Evolutionary conservation across 257 asterid genomes (phyloP), one percentile per base, ranked within the genome.

Genomic region (Penstemon eatonii): DNA sequence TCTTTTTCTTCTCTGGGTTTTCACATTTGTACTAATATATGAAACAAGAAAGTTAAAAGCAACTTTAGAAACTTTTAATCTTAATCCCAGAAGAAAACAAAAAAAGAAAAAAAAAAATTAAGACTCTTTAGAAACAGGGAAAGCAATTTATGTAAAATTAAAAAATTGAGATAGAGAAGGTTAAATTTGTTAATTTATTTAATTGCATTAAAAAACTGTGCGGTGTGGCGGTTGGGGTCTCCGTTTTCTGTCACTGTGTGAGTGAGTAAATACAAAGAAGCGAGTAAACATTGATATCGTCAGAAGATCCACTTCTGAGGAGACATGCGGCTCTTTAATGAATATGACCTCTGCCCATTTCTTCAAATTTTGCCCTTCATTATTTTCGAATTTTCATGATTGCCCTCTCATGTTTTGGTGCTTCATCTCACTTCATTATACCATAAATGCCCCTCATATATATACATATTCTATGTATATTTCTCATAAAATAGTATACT

Each of bases 261-360:
- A 1, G 33, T 25, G 33, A 25, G 33, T 25, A 45, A 49, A 44
- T 33, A 60, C 18, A 39, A 65, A 38, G 77, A 53, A 76, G 79
- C 13, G 79, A 65, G 85, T 72, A 55, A 73, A 81, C 85, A 87
- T 75, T 81, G 78, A 80, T 79, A 92, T 84, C 98, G 90, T 92
- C 95, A 76, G 96, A 85, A 87, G 92, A 87, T 83, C 95, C 88
- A 82, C 92, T 87, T 82, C 81, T 8, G 87, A 80, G 95, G 95
- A 86, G 95, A 89, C 96, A 87, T 73, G 79, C 74, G 83, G 84
- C 85, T 72, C 76, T 74, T 73, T 59, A 36, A 60, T 79, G 86
- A 83, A 79, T 76, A 69, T 63, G 91, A 83, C 85, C n/a, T 72
- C 59, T 52, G 3, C 56, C 69, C 67, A 4, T 62, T 61, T 63